Evolutionary conservation across 2,329 filamentous ascomycete genomes (phyloP).

Genomic region (Epichloe uncinata): DNA sequence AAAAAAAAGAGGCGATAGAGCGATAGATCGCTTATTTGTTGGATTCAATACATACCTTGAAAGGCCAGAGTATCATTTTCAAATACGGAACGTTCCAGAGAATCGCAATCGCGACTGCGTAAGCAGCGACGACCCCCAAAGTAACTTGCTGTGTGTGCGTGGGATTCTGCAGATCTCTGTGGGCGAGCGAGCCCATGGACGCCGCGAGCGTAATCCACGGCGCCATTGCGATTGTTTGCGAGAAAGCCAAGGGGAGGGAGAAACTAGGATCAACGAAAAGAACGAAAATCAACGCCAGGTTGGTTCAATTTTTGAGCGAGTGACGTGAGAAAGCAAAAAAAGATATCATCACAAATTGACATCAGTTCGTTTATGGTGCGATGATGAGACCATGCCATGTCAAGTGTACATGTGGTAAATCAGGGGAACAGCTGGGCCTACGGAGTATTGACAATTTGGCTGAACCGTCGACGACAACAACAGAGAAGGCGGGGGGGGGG

Average conservation of each 20-base stretch:
- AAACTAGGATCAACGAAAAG: no score
- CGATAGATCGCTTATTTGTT: background rate
- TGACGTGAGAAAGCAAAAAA: no score
- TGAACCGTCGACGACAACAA: no score
- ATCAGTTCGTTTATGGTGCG: no score
- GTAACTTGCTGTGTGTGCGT: constrained; percentile 59
- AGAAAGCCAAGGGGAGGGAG: background rate
- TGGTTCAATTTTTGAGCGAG: no score
- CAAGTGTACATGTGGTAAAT: no score
- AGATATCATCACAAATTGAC: no score
- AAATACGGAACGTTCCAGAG: constrained; percentile 71
- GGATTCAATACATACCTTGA: constrained; percentile 42
- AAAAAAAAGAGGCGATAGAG: background rate
- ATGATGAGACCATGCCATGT: no score
- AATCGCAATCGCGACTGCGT: constrained; percentile 60
- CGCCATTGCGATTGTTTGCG: background rate
- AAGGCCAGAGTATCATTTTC: constrained; percentile 64
- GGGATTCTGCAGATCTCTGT: constrained; percentile 38
- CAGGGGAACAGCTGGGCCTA: no score
- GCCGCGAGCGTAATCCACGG: background rate
- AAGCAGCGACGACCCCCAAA: constrained; percentile 55
- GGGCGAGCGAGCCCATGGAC: background rate
- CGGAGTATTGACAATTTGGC: no score
- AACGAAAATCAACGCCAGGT: no score
- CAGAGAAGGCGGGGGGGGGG: no score